A percentile compares a stretch with the other conserved stretches of the same genome.
Evolutionary conservation across 2,329 filamentous ascomycete species (phyloP).

Genomic region (Balansia obtecta): DNA sequence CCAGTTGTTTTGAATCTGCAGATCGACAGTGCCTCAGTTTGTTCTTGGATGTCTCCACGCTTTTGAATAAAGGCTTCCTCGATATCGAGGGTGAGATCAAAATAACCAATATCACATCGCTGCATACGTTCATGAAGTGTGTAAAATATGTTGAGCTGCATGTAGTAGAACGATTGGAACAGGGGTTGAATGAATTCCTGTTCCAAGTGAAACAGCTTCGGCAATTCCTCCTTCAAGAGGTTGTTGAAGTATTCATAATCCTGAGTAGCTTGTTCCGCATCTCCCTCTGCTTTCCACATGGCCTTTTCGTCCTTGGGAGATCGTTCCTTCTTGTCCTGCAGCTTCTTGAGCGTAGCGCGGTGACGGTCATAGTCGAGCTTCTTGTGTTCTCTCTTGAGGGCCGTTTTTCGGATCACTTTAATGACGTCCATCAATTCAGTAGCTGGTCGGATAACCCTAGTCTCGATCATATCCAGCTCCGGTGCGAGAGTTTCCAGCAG

Average conservation of each 20-base stretch:
- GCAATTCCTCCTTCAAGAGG: constrained; percentile 87
- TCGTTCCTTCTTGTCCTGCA: constrained; percentile 97
- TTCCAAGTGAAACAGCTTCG: constrained; percentile 80
- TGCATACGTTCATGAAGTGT: constrained; percentile 98
- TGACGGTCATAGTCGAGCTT: constrained; percentile 92
- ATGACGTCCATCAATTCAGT: constrained; percentile 90
- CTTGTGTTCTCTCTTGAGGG: constrained; percentile 89
- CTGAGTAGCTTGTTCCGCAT: constrained; percentile 81
- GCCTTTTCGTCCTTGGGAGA: constrained; percentile 94
- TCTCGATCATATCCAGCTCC: constrained; percentile 96
- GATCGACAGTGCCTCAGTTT: constrained; percentile 72
- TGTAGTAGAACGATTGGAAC: constrained; percentile 99
- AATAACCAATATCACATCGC: constrained; percentile 92
- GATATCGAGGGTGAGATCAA: constrained; percentile 81
- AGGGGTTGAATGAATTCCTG: constrained; percentile 91
- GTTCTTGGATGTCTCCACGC: constrained; percentile 76
- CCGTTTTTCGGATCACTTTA: constrained; percentile 85
- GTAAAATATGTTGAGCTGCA: constrained; percentile 99
- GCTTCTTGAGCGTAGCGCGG: constrained; percentile 72
- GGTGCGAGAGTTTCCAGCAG: constrained; percentile 79
- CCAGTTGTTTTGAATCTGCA: constrained; percentile 87
- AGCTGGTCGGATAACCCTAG: constrained; percentile 78
- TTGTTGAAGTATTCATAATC: constrained; percentile 99
- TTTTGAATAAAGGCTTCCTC: constrained; percentile 86
- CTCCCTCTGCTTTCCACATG: constrained; percentile 87